A percentile compares a stretch with the other conserved stretches of the same genome.
These are phyloP conservation scores for Lolium multiflorum DNA, from an alignment of 176 grass and related monocot genomes.

Conservation along the genomic window DNA sequence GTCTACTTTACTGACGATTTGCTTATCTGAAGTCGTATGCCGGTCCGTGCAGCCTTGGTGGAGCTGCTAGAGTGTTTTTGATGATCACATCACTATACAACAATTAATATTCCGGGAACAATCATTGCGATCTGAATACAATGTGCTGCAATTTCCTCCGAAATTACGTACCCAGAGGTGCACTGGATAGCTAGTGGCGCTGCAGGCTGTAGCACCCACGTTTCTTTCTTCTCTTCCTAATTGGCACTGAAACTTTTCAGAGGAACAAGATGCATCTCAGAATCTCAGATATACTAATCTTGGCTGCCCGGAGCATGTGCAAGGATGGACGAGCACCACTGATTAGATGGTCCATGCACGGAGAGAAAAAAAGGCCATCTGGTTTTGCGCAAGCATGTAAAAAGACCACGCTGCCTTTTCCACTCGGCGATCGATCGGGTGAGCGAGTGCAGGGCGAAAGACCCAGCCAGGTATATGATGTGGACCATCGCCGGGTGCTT, in stretches of 20 bases:
- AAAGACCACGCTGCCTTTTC: slow-evolving; percentile 4
- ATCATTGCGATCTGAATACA: neutral
- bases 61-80: neutral
- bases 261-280: neutral
- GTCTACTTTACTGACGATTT: slow-evolving; percentile 11
- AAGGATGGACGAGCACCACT: neutral
- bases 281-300: neutral
- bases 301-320: slow-evolving; percentile 10
- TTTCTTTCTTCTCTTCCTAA: neutral
- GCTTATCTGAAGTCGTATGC: neutral
- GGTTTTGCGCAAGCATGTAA: slow-evolving; percentile 22
- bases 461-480: neutral
- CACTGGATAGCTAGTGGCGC: neutral
- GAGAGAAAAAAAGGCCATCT: slow-evolving; percentile 29
- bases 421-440: slow-evolving; percentile 3
- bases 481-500: neutral
- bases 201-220: neutral
- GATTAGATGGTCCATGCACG: neutral
- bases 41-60: neutral
- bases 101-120: neutral
- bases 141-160: neutral
- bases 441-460: neutral
- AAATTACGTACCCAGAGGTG: neutral
- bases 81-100: neutral
- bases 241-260: neutral